Base-by-base conservation (phyloP, 1,139 yeast species). In the Taphrina pruni region DNA sequence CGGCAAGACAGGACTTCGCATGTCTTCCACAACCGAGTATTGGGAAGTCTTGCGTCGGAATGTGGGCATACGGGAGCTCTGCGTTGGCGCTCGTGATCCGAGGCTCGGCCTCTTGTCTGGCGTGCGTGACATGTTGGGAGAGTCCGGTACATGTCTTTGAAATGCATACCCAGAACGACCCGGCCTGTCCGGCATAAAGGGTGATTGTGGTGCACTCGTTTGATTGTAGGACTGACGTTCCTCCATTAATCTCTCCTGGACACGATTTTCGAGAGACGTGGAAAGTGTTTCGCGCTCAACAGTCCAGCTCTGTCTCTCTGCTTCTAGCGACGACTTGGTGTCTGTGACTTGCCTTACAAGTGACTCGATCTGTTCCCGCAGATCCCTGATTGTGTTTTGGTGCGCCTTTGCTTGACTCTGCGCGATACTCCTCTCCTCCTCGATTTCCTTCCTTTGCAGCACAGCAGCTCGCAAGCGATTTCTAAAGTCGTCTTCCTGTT, bases 391-490 rank as follows among this genome's bases (percentile, higher is more conserved):
- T 32, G 68, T 72, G 52, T 60, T 67, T 56, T 69, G 71, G 14
- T 66, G 70, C 32, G 61, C 70, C 39, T 35, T 50, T 36, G 70
- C 46, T 32, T 55, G 61, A n/a, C 50, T 60, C 12, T 68, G 51
- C 2, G 64, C 61, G n/a, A 67, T 58, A 26, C 50, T 65, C 2
- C 60, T 26, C 32, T 72, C 73, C 6, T 72, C 73, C 26, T 71
- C 73, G 4, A 73, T 58, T 54, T 70, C 72, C 45, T 66, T 64
- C 20, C 68, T 51, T 26, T 60, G 62, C 58, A 72, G 21, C 6
- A 35, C 41, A 32, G 65, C 68, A 0, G 66, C 81, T 68, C 82
- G 81, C 7, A 80, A 73, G 66, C 77, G 78, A 70, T 79, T 82
- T 60, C 79, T 72, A 1, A 75, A 66, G 6, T 58, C 62, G 6